Conservation (phyloP, 805 yeast species). For the Myxozyma mucilagina region DNA sequence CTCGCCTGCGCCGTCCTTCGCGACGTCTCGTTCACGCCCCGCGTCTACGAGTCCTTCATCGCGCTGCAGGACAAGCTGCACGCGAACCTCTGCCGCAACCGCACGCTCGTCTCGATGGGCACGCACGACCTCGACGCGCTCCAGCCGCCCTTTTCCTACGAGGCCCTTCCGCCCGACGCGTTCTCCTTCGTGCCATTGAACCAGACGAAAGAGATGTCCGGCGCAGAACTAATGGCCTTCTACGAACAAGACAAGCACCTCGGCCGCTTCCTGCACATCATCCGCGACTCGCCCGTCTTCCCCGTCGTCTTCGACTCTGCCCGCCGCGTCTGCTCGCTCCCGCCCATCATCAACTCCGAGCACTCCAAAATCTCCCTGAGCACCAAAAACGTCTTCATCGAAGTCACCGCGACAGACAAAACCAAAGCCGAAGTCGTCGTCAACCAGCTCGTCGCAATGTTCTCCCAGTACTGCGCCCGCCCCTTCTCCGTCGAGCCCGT, state of each 20-base stretch:
- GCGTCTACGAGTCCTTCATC: slow-evolving; percentile 91
- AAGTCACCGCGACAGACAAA: slow-evolving; percentile 90
- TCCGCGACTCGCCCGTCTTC: slow-evolving; percentile 81
- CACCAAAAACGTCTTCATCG: slow-evolving; percentile 87
- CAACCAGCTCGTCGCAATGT: slow-evolving; percentile 93
- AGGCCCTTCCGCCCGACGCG: slow-evolving; percentile 76
- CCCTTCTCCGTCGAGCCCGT: slow-evolving; percentile 87
- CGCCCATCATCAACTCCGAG: slow-evolving; percentile 95
- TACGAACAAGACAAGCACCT: slow-evolving; percentile 88
- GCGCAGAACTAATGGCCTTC: slow-evolving; percentile 78
- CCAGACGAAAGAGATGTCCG: slow-evolving; percentile 57
- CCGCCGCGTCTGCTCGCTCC: slow-evolving; percentile 82
- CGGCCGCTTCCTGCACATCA: slow-evolving; percentile 84
- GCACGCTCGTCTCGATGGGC: slow-evolving; percentile 97
- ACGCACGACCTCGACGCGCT: slow-evolving; percentile 90
- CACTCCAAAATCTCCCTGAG: slow-evolving; percentile 82
- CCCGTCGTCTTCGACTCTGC: slow-evolving; percentile 85
- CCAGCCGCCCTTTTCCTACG: slow-evolving; percentile 81
- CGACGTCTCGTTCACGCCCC: slow-evolving; percentile 74
- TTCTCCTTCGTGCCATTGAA: slow-evolving; percentile 51
- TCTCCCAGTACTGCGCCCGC: slow-evolving; percentile 77
- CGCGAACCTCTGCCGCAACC: slow-evolving; percentile 91
- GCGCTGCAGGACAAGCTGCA: slow-evolving; percentile 95
- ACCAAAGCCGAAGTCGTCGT: slow-evolving; percentile 93
- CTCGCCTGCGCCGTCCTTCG: slow-evolving; percentile 95